Conservation (phyloP, 768 basidiomycete species). For the Symmetrospora coprosmae region DNA sequence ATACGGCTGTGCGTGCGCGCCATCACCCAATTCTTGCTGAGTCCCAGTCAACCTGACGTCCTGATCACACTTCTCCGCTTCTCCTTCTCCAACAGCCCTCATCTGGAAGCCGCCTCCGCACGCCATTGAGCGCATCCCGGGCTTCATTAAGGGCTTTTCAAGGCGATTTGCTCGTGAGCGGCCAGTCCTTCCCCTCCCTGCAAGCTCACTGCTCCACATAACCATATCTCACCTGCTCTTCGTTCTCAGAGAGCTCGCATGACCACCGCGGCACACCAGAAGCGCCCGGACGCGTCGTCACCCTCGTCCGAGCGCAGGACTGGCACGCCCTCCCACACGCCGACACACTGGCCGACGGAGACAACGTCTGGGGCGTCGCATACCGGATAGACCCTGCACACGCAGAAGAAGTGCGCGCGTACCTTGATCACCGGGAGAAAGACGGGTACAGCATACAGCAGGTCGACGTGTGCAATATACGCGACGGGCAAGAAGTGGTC, state of each 20-base stretch:
- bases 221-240: not conserved
- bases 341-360: not conserved
- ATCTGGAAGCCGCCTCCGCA: constrained; percentile 22
- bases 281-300: constrained; percentile 19
- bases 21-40: too few relatives aligned
- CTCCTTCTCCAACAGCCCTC: not conserved
- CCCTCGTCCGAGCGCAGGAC: constrained; percentile 12
- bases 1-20: not conserved
- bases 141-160: constrained; percentile 17
- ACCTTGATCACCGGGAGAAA: constrained; percentile 22
- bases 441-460: constrained; percentile 11
- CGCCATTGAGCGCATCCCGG: constrained; percentile 11
- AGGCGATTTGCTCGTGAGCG: constrained; percentile 2
- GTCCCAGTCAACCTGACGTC: not conserved
- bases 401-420: constrained; percentile 17
- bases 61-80: not conserved
- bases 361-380: constrained; percentile 13
- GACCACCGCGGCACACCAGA: constrained; percentile 23
- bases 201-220: too few relatives aligned
- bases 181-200: not conserved
- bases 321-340: constrained; percentile 18
- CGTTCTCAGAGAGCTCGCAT: not conserved
- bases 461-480: constrained; percentile 21
- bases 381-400: constrained; percentile 20
- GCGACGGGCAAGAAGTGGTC: constrained; percentile 1